Conservation (phyloP, 352 stramenopile genomes). For the Phytophthora tubulina region DNA sequence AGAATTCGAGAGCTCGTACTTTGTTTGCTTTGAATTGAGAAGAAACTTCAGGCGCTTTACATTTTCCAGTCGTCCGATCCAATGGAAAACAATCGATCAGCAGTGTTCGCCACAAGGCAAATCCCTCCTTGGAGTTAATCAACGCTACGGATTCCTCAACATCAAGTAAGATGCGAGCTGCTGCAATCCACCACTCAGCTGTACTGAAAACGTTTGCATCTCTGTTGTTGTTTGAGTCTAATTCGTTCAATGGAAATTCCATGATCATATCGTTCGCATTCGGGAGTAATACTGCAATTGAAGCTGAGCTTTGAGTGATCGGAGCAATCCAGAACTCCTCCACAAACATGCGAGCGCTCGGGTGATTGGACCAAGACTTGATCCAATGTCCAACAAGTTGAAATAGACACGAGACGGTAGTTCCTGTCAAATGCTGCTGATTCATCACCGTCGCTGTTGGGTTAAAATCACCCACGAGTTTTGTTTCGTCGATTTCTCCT, state of each 20-base stretch:
- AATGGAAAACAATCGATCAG: conserved; percentile 52
- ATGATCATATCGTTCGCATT: conserved; percentile 28
- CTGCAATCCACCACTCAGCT: conserved; percentile 28
- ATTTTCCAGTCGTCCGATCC: conserved; percentile 36
- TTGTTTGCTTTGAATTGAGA: conserved; percentile 8
- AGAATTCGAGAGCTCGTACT: conserved; percentile 11
- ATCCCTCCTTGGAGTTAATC: conserved; percentile 43
- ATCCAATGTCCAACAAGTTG: conserved; percentile 62
- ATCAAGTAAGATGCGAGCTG: conserved; percentile 43
- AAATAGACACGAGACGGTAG: conserved; percentile 46
- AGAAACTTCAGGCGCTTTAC: conserved; percentile 7
- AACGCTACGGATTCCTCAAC: conserved; percentile 42
- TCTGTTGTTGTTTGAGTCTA: neutral
- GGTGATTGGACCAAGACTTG: conserved; percentile 61
- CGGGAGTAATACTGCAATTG: conserved; percentile 14
- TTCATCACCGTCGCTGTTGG: conserved; percentile 27
- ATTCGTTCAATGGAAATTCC: conserved; percentile 33
- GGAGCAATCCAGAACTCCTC: conserved; percentile 59
- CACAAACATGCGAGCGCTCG: conserved; percentile 54
- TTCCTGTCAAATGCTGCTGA: conserved; percentile 19
- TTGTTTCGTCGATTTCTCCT: conserved; percentile 26
- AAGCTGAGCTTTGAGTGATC: conserved; percentile 23
- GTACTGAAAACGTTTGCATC: conserved; percentile 13
- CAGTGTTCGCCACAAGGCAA: conserved; percentile 52
- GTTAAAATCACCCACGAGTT: conserved; percentile 22